Base-by-base conservation (phyloP, 345 rosid genomes). In the Gossypium australe region DNA sequence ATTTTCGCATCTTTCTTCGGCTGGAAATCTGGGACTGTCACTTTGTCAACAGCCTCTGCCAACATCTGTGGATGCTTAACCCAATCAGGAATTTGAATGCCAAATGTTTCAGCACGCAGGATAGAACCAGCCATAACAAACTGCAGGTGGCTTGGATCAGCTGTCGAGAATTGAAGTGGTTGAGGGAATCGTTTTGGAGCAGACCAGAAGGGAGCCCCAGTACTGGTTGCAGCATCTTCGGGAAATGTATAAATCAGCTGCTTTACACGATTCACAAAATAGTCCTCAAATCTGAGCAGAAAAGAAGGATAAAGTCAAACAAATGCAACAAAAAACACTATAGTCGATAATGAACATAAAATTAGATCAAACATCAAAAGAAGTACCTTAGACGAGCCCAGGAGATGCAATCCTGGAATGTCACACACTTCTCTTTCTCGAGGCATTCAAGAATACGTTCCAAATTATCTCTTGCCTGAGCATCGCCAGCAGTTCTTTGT, bases 131-230 rank as follows among this genome's bases (percentile, higher is more conserved):
- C 91, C 90, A 80, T 81, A 74, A 87, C 75, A 81, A 88, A 96
- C 38, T 86, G 85, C 69, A 92, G 86, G 75, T 90, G 92, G 79
- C 93, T 83, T 17, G 80, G 78, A 83, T 96, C 98, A 4, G 84
- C 73, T 64, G 90, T 47, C 24, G 97, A 86, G 86, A 90, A 88
- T 75, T 86, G 80, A 56, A 96, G 95, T 2, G 98, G 95, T 2
- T 59, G 90, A 64, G 99, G 99, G 79, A 93, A 96, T 43, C 98
- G 84, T 81, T 96, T 96, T 61, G 99, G 98, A 56, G 99, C 99
- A 8, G 99, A 96, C 98, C 98, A 96, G 87, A 96, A 96, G 2
- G 97, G 97, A 76, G 92, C 90, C 43, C 99, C 98, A 2, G 90
- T 92, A 79, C 94, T 92, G 61, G 97, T 93, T 38, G 85, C 77